Percentiles rank a stretch among this genome's conserved stretches.
Conservation (phyloP, 1,284 basidiomycete genomes). For the Austroboletus rostrupii region DNA sequence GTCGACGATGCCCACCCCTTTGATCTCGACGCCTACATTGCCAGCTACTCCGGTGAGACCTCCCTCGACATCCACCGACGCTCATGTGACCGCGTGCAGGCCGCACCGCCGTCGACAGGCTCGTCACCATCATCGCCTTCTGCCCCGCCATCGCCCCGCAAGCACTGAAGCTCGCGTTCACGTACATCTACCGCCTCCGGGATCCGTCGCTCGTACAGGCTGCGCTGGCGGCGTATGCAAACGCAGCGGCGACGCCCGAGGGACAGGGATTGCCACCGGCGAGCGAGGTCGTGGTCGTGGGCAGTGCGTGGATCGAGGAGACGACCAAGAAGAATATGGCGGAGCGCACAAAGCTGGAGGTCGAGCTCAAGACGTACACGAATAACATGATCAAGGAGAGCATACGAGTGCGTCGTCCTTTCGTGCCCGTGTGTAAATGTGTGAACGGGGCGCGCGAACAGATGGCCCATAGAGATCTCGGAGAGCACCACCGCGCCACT, state of each 20-base stretch:
- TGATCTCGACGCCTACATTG: constrained; percentile 59
- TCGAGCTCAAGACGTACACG: constrained; percentile 85
- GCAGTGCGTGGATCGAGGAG: constrained; percentile 66
- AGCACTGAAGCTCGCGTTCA: constrained; percentile 61
- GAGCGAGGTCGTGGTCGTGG: constrained; percentile 44
- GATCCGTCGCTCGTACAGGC: constrained; percentile 59
- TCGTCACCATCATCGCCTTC: constrained; percentile 59
- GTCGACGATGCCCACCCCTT: constrained; percentile 77
- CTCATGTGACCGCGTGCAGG: constrained; percentile 39
- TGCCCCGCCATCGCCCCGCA: constrained; percentile 67
- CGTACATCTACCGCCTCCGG: constrained; percentile 56
- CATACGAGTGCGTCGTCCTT: constrained; percentile 56
- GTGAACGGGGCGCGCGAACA: not conserved
- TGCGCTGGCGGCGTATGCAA: constrained; percentile 57
- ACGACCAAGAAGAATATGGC: constrained; percentile 54
- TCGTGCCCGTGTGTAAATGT: no score
- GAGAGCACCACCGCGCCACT: constrained; percentile 63
- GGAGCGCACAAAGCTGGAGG: constrained; percentile 74
- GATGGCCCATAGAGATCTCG: constrained; percentile 85
- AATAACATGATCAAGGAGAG: constrained; percentile 95
- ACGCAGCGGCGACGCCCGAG: constrained; percentile 38
- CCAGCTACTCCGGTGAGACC: constrained; percentile 29
- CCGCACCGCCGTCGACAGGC: constrained; percentile 62
- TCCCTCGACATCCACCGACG: not conserved
- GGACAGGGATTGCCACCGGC: constrained; percentile 42